Evolutionary conservation across 1,139 yeast species (phyloP), one percentile per base, ranked within the genome.

Genomic region (Suhomyces ambrosiae): DNA sequence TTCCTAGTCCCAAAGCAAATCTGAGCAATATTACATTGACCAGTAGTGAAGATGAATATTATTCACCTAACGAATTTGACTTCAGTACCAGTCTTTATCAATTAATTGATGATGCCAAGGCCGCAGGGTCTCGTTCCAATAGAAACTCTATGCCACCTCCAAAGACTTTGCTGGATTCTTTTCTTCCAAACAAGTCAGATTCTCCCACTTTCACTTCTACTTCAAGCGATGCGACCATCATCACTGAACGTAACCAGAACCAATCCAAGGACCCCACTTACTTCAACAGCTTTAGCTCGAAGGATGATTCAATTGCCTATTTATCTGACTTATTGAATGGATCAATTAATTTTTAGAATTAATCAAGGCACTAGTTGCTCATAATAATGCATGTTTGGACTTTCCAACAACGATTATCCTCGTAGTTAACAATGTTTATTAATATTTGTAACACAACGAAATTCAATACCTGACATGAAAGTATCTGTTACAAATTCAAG

Each of bases 191-290:
- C 16, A 33, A 33, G 11, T 23, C 30, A 6, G 30, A 28, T 13
- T 33, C 37, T 3, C 32, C 28, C 2, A 33, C 37, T 3, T 10
- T 33, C 23, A 53, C 52, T 11, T 58, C 66, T 8, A 46, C 52
- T 30, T 62, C 70, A 2, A 65, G 69, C 40, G 71, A 65, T 32
- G 64, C 59, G 5, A 65, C 71, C 3, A 55, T 65, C 10, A 62
- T 60, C 7, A 55, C 60, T 22, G 60, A 55, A 19, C 34, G 17
- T 18, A 7, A 6, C 27, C 30, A 23, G 9, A 16, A 4, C 8
- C 30, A 22, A 6, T 15, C 30, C 7, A 34, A 28, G 38, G 19
- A 27, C 10, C 35, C 14, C 12, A 45, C 79, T 78, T 44, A 92
- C 95, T 40, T 70, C 21, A 21, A 27, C 9, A 39, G 35, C 5